Conservation (phyloP, 441 rosid species). For the Adansonia rubrostipa region DNA sequence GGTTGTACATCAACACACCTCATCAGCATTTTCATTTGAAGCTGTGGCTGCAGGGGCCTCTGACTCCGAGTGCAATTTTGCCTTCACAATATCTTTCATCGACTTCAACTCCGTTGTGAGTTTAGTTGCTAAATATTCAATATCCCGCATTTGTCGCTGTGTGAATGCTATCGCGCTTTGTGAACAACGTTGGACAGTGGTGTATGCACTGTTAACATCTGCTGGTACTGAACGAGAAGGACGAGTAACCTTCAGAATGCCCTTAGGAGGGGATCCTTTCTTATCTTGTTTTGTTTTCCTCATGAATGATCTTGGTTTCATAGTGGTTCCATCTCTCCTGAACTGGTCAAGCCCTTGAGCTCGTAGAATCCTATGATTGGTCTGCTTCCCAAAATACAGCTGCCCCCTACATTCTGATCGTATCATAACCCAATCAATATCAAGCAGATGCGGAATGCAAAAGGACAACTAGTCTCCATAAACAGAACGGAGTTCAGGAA, state of each 20-base stretch:
- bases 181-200: conserved; percentile 55
- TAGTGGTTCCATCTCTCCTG: conserved; percentile 44
- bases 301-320: conserved; percentile 35
- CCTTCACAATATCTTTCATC: conserved; percentile 66
- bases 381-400: conserved; percentile 51
- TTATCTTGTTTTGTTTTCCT: conserved; percentile 42
- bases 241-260: conserved; percentile 45
- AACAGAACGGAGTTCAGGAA: neutral
- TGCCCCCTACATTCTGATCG: conserved; percentile 66
- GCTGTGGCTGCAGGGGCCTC: conserved; percentile 41
- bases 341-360: conserved; percentile 48
- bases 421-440: conserved; percentile 16
- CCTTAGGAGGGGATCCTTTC: conserved; percentile 42
- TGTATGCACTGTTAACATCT: conserved; percentile 40
- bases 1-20: conserved; percentile 48
- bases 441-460: conserved; percentile 22
- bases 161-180: conserved; percentile 76
- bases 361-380: conserved; percentile 45
- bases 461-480: conserved; percentile 18
- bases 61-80: conserved; percentile 43
- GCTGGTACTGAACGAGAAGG: conserved; percentile 31
- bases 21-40: conserved; percentile 49
- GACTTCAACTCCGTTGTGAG: conserved; percentile 65
- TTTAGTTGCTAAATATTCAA: conserved; percentile 57
- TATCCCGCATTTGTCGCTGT: conserved; percentile 76